Conservation (phyloP, 805 yeast genomes). For the Wickerhamomyces alni region DNA sequence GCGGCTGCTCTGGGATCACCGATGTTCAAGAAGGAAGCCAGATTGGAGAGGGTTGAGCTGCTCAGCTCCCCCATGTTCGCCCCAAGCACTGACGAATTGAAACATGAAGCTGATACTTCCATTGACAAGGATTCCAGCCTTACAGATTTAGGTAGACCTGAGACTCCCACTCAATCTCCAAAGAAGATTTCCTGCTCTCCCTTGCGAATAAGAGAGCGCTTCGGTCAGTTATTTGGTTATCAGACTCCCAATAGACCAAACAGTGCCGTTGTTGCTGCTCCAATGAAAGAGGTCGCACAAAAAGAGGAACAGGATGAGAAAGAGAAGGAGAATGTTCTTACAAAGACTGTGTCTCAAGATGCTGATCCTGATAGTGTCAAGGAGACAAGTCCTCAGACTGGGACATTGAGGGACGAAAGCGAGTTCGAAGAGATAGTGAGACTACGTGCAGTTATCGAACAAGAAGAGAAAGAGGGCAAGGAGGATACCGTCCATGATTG, state of each 20-base stretch:
- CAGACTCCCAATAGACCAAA: background rate
- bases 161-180: background rate
- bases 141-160: no score
- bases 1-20: background rate
- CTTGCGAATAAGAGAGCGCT: constrained; percentile 3
- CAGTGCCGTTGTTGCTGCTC: no score
- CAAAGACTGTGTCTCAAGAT: no score
- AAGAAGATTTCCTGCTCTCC: background rate
- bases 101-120: background rate
- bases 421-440: background rate
- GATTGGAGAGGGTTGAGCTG: constrained; percentile 1
- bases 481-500: background rate
- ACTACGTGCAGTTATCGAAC: constrained; percentile 1
- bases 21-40: background rate
- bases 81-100: background rate
- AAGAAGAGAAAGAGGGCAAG: background rate
- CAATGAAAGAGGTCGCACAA: no score
- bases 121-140: no score
- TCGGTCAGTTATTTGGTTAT: constrained; percentile 4
- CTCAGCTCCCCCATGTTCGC: constrained; percentile 1
- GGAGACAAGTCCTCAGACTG: no score
- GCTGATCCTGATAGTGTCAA: no score
- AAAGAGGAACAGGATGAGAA: no score
- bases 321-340: no score
- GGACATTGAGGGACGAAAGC: background rate